phyloP scores from a whole-genome alignment of 2,329 filamentous ascomycete species.

The Microdochium paspali region DNA sequence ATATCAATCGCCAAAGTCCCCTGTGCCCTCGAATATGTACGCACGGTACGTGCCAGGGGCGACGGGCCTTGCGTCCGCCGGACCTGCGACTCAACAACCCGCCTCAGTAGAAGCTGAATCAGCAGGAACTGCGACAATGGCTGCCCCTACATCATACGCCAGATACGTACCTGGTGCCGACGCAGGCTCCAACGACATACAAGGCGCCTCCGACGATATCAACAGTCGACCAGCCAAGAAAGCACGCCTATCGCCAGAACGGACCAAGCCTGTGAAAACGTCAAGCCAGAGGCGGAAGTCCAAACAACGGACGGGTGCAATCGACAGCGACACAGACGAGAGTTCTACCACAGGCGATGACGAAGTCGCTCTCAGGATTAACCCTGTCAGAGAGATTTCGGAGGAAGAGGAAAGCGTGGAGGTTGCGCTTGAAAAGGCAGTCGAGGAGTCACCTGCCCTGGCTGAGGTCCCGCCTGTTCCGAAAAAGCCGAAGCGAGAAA shows the following conservation, averaged over 20 bases:
- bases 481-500: constrained; percentile 14
- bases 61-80: not conserved
- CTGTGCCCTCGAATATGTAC: constrained; percentile 26
- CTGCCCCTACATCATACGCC: constrained; percentile 1
- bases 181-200: too few species aligned
- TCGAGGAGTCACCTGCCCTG: constrained; percentile 1
- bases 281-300: not conserved
- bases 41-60: constrained; percentile 30
- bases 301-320: not conserved
- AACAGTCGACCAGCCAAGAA: not conserved
- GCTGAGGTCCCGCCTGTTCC: constrained; percentile 8
- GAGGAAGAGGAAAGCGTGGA: not conserved
- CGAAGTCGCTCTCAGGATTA: not conserved
- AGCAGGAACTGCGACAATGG: constrained; percentile 7
- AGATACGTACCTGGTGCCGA: not conserved
- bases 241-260: not conserved
- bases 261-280: not conserved
- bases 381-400: not conserved
- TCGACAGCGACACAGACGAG: not conserved
- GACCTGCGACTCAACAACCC: not conserved
- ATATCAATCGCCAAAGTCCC: too few species aligned
- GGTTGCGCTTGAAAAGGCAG: not conserved
- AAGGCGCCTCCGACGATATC: not conserved
- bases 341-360: not conserved
- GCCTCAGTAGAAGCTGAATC: constrained; percentile 14